Conservation (phyloP, 441 rosid genomes). For the Erodium texanum region DNA sequence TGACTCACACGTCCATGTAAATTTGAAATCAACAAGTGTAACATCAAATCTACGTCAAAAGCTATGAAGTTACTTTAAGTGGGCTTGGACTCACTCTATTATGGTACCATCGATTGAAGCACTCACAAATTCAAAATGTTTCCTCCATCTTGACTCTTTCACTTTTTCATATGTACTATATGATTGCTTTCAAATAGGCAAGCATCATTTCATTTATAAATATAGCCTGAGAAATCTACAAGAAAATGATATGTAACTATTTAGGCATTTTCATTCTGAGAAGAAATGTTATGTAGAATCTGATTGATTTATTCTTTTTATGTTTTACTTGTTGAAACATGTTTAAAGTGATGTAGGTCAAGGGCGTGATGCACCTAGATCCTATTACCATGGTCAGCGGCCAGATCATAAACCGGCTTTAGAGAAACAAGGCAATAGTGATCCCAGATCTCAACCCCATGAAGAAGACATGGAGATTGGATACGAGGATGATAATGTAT, state of each 20-base stretch:
- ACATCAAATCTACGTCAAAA: no score
- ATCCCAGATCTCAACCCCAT: slow-evolving; percentile 44
- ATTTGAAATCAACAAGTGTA: no score
- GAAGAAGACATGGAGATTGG: slow-evolving; percentile 45
- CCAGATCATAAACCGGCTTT: slow-evolving; percentile 35
- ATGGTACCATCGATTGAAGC: no score
- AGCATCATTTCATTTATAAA: no score
- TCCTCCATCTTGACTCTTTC: no score
- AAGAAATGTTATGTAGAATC: neutral
- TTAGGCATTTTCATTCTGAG: neutral
- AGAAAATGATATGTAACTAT: neutral
- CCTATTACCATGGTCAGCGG: slow-evolving; percentile 51
- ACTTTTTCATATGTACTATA: no score
- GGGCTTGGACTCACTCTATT: no score
- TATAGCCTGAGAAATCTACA: no score
- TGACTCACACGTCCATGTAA: no score
- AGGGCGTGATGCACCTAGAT: slow-evolving; percentile 52
- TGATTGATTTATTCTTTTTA: neutral
- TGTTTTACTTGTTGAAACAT: neutral
- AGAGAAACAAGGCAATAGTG: slow-evolving; percentile 43
- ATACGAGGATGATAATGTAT: slow-evolving; percentile 36
- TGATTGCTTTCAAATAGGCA: no score
- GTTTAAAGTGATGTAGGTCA: slow-evolving; percentile 42
- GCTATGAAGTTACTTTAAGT: no score
- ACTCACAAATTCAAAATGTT: no score